Base-by-base conservation (phyloP, 2,329 filamentous ascomycete genomes). In the Aplosporella prunicola region DNA sequence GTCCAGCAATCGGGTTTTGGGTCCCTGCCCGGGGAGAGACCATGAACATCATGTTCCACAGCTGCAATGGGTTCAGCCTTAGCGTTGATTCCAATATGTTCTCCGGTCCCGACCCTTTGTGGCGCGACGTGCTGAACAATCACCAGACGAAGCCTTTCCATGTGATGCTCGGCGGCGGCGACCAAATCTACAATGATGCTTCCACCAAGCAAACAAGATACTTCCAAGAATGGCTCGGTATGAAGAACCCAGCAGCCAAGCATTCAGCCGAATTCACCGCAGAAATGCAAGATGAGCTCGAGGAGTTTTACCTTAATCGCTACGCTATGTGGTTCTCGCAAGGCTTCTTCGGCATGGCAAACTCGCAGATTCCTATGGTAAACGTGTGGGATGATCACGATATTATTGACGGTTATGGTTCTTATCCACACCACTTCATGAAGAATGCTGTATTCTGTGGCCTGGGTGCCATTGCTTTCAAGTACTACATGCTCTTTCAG, bases 11-110 rank as follows among this genome's bases (percentile, higher is more conserved):
- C 35, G 85, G 82, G 1, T 98, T 98, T 58, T 98, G 91, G 89
- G 86, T 98, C 1, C 91, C 93, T 5, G 82, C 81, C 20, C 74
- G 71, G 33, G 81, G 78, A 11, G 73, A 93, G 56, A 76, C 82
- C 2, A 98, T 98, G 91, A 95, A 96, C 63, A 84, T 95, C 56
- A 94, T 96, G 87, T 98, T 95, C 64, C 76, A 96, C 64, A 94
- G 83, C 56, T 94, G 91, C 66, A 98, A 98, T 57, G 91, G 93
- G 2, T 98, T 98, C 66, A 89, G 85, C 49, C 59, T 81, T 35
- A 81, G 75, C 40, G 82, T 83, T 16, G 79, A 93, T 44, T 66
- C 86, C 0, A 73, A 93, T 53, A 71, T 79, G 30, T 81, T 95
- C 56, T 91, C 81, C 52, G 91, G 91, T 0, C 91, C 93, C 0